phyloP scores from a whole-genome alignment of 345 rosid genomes.

The Moringa oleifera region DNA sequence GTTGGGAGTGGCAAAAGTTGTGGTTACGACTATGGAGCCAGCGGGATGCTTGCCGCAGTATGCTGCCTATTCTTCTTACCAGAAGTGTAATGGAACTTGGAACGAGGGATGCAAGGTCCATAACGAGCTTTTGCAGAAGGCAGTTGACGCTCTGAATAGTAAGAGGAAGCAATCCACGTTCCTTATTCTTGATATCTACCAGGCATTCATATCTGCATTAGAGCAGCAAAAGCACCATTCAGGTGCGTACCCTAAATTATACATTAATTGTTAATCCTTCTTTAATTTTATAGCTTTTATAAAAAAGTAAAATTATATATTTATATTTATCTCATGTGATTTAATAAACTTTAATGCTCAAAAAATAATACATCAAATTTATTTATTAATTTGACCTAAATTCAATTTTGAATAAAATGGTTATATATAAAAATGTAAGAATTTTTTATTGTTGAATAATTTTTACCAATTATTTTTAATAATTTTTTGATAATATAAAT shows the following conservation, averaged over 20 bases:
- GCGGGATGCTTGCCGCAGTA: slow-evolving; percentile 28
- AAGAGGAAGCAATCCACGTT: slow-evolving; percentile 5
- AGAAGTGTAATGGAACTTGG: slow-evolving; percentile 17
- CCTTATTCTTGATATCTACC: slow-evolving; percentile 23
- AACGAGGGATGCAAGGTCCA: slow-evolving; percentile 18
- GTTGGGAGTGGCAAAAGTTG: slow-evolving; percentile 24
- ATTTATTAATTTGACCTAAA: too few relatives aligned
- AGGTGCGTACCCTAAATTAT: too few relatives aligned
- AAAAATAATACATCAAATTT: too few relatives aligned
- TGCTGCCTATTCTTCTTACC: slow-evolving; percentile 9
- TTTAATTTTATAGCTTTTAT: too few relatives aligned
- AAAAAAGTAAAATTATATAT: too few relatives aligned
- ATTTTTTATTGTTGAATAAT: too few relatives aligned
- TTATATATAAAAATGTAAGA: too few relatives aligned
- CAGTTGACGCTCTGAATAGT: slow-evolving; percentile 19
- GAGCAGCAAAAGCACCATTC: background rate
- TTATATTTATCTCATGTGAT: too few relatives aligned
- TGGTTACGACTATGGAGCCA: slow-evolving; percentile 20
- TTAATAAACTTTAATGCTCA: too few relatives aligned
- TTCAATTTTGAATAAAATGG: too few relatives aligned
- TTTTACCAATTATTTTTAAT: too few relatives aligned
- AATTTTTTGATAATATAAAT: too few relatives aligned
- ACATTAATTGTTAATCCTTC: background rate
- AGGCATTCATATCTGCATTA: slow-evolving; percentile 19
- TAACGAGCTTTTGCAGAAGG: slow-evolving; percentile 18